phyloP scores from a whole-genome alignment of 2,329 filamentous ascomycete genomes.

The Fusarium abutilonis region DNA sequence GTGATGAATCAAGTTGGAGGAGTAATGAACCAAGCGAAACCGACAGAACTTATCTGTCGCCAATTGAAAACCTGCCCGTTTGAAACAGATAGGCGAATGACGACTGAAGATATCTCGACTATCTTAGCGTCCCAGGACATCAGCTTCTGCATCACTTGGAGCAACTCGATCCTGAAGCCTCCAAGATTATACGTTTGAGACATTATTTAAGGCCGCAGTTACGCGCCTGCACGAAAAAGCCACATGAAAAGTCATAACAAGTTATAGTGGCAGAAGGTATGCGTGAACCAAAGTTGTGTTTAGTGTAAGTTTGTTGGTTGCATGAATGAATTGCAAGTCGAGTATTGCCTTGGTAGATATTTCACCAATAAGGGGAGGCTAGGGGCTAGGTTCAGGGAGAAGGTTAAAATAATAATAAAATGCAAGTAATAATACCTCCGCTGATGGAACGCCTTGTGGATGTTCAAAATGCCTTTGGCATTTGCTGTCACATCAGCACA shows the following conservation, averaged over 20 bases:
- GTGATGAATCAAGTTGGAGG: background rate
- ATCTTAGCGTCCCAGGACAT: background rate
- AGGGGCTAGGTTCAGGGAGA: no score
- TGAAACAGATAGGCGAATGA: background rate
- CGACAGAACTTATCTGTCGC: background rate
- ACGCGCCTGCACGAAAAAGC: background rate
- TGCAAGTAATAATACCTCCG: no score
- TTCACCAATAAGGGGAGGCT: no score
- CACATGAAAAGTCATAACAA: background rate
- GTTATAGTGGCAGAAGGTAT: background rate
- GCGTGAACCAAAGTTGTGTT: background rate
- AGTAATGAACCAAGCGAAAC: background rate
- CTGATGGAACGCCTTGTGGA: no score
- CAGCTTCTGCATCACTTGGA: background rate
- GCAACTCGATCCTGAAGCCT: background rate
- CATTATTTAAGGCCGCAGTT: background rate
- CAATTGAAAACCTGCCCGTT: background rate
- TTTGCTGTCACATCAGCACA: no score
- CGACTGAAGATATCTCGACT: background rate
- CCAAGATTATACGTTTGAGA: background rate
- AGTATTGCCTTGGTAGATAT: background rate
- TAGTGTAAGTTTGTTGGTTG: no score
- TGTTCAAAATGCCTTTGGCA: no score
- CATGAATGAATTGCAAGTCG: background rate
- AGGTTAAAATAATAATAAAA: no score